Conservation (phyloP, 1,139 yeast species). For the Suhomyces terraborum region DNA sequence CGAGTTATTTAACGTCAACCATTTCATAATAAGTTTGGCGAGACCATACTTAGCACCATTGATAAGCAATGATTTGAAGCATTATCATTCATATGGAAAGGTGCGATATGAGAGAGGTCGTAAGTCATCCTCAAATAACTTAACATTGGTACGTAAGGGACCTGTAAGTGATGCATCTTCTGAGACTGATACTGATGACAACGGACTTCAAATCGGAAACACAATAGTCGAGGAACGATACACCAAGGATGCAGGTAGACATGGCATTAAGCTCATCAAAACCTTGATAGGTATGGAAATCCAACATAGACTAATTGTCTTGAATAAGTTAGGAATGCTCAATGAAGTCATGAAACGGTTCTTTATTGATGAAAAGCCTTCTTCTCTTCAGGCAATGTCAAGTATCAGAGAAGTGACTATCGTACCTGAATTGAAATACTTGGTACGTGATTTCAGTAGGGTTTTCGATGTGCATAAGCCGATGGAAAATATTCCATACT, state of each 20-base stretch:
- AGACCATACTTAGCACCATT: slow-evolving; percentile 92
- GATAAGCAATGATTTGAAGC: slow-evolving; percentile 78
- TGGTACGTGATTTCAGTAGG: slow-evolving; percentile 67
- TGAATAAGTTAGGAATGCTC: slow-evolving; percentile 77
- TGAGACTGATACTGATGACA: slow-evolving; percentile 1
- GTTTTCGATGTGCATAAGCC: slow-evolving; percentile 74
- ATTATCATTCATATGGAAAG: slow-evolving; percentile 45
- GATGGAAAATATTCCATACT: slow-evolving; percentile 76
- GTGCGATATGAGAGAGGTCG: slow-evolving; percentile 25
- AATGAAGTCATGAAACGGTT: slow-evolving; percentile 72
- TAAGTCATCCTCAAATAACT: slow-evolving; percentile 3
- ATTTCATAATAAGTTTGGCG: slow-evolving; percentile 85
- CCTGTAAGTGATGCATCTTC: not conserved
- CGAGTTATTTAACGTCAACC: slow-evolving; percentile 91
- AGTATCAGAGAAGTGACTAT: slow-evolving; percentile 73
- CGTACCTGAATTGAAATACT: slow-evolving; percentile 79
- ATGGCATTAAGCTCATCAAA: slow-evolving; percentile 37
- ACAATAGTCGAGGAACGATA: slow-evolving; percentile 23
- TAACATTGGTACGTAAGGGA: not conserved
- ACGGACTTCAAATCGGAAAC: slow-evolving; percentile 7
- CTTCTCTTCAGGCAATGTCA: slow-evolving; percentile 57
- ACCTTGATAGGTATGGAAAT: slow-evolving; percentile 58
- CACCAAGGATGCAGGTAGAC: slow-evolving; percentile 34
- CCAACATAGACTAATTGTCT: slow-evolving; percentile 78
- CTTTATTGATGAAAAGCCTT: slow-evolving; percentile 86